phyloP scores from a whole-genome alignment of 2,329 filamentous ascomycete species.

The Dothistroma pini region DNA sequence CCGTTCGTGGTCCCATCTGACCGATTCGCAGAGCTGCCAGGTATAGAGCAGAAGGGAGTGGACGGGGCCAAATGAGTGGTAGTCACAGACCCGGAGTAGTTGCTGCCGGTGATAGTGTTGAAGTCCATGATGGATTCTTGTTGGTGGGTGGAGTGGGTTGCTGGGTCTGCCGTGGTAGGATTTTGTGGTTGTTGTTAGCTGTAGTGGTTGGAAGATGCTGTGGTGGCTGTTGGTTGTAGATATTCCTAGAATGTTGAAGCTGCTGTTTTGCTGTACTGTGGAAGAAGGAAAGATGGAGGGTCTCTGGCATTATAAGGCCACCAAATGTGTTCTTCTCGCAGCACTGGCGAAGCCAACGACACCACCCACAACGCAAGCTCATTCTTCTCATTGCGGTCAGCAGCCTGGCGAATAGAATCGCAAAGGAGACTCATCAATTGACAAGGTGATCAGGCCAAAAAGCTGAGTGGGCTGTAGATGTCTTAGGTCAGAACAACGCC shows the following conservation, averaged over 20 bases:
- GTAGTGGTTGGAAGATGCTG: background rate
- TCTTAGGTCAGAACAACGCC: background rate
- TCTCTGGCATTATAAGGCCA: background rate
- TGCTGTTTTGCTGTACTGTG: background rate
- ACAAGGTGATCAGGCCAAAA: background rate
- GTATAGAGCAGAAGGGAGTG: too few relatives aligned
- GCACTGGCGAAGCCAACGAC: background rate
- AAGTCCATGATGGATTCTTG: too few relatives aligned
- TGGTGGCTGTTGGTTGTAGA: background rate
- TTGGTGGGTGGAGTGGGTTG: too few relatives aligned
- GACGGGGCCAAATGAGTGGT: too few relatives aligned
- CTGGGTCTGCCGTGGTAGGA: too few relatives aligned
- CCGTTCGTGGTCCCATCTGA: too few relatives aligned
- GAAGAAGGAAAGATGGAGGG: background rate
- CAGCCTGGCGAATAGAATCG: background rate
- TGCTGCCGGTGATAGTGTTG: too few relatives aligned
- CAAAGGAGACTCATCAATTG: background rate
- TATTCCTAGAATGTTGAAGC: background rate
- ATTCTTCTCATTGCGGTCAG: background rate
- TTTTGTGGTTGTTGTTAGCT: too few relatives aligned
- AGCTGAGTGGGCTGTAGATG: background rate
- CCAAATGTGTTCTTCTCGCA: background rate
- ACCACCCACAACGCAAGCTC: background rate
- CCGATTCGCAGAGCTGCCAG: too few relatives aligned
- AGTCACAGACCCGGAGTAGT: too few relatives aligned